Conservation (phyloP, 106 monocot genomes). For the Allium sativum region DNA sequence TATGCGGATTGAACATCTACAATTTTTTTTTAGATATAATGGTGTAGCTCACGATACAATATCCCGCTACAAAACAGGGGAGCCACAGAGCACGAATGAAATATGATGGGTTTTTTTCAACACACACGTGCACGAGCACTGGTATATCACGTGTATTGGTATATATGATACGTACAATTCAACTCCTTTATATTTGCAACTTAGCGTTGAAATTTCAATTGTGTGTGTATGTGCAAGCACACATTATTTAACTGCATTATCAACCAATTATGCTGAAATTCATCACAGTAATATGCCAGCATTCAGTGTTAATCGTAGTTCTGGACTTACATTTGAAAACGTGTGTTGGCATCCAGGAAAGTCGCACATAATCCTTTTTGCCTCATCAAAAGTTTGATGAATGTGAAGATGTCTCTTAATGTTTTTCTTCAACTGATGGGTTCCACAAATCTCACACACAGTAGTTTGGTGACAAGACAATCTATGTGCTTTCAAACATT, state of each 20-base stretch:
- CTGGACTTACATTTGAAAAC: constrained; percentile 39
- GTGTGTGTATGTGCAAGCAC: no score
- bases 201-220: no score
- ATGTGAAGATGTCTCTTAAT: constrained; percentile 48
- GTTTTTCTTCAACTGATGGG: constrained; percentile 71
- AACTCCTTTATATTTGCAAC: no score
- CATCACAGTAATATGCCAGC: background rate
- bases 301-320: background rate
- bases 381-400: constrained; percentile 25
- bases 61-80: no score
- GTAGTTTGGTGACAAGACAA: constrained; percentile 53
- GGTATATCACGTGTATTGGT: no score
- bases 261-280: background rate
- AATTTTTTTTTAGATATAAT: no score
- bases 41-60: no score
- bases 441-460: constrained; percentile 50
- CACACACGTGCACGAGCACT: no score
- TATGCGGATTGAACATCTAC: no score
- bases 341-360: constrained; percentile 43
- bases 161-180: no score
- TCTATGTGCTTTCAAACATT: constrained; percentile 71
- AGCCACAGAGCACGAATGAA: no score
- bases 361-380: constrained; percentile 43
- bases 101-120: no score
- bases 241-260: background rate